Evolutionary conservation across 495 filamentous ascomycete species (phyloP), one percentile per base, ranked within the genome.

Genomic region (Lophium mytilinum): DNA sequence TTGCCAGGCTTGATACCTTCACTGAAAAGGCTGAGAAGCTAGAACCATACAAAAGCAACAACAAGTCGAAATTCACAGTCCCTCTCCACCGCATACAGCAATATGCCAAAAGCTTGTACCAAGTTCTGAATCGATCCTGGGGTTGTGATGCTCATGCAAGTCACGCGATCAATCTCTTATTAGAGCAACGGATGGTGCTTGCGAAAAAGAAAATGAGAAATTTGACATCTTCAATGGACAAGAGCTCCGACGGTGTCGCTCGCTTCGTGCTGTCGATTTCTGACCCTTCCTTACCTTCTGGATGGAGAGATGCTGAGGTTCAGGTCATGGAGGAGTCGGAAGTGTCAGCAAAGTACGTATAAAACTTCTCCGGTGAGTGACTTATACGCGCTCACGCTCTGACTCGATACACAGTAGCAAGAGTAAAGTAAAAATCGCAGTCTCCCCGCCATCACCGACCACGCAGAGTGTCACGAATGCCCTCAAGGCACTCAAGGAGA

Each of bases 21-120:
- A 18, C 50, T 10, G 18, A 52, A 21, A 52, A 52, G 24, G 50
- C 50, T 1, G 50, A 52, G 50, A 52, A 52, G n/a, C 33, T 52
- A n/a, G 50, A 52, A 37, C 50, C 50, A 9, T 52, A 36, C 19
- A 37, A 37, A 14, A 15, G 9, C 14, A 18, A 52, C 4, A 37
- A 9, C 5, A 52, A 37, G 18, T 18, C 34, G 19, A 52, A 52
- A 37, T 52, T 52, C 18, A 15, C 50, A 8, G 21, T 37, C 14
- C 50, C 50, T 18, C 3, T 52, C 1, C 15, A 9, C 1, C 8
- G 7, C n/a, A 52, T 52, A 8, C 10, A 52, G 34, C 9, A 45
- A n/a, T 8, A 45, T n/a, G 41, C 41, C 8, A n/a, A 9, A 9
- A 45, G 14, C 7, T 15, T 45, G 9, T 37, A 34, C 12, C 4